phyloP scores from a whole-genome alignment of 2,329 filamentous ascomycete species.

The Xylariaceae sp. region DNA sequence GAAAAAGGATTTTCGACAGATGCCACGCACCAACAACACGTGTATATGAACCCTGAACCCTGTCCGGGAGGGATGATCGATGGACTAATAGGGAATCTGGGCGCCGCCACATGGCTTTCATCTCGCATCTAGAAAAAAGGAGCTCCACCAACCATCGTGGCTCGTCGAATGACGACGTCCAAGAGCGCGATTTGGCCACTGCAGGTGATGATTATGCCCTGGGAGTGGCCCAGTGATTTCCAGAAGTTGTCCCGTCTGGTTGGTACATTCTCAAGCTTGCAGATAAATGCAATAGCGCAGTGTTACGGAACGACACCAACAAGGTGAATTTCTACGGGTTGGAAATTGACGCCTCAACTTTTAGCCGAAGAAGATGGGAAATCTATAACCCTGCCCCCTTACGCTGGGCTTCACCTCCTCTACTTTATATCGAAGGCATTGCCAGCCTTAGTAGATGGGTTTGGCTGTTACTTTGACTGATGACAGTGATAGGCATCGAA shows the following conservation, averaged over 20 bases:
- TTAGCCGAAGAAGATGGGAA: neutral
- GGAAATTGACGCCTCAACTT: neutral
- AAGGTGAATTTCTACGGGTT: neutral
- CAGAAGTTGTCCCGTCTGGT: conserved; percentile 10
- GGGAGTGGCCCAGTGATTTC: conserved; percentile 91
- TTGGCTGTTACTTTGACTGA: too few species aligned
- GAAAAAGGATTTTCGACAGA: conserved; percentile 71
- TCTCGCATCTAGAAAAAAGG: conserved; percentile 56
- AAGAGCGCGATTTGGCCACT: conserved; percentile 82
- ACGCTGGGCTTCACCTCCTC: too few species aligned
- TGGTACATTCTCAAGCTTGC: conserved; percentile 17
- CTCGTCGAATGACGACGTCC: conserved; percentile 31
- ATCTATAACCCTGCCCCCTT: neutral
- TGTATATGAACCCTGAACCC: neutral
- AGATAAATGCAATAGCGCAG: conserved; percentile 13
- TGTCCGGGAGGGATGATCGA: neutral
- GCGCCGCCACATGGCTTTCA: conserved; percentile 34
- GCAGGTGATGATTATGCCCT: conserved; percentile 92
- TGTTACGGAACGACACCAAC: neutral
- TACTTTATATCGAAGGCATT: too few species aligned
- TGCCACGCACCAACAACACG: neutral
- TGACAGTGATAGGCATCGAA: too few species aligned
- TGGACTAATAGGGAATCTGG: neutral
- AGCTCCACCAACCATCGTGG: too few species aligned
- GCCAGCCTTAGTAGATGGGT: too few species aligned